Evolutionary conservation across 208 protist genomes (phyloP).

Genomic region (Angomonas ambiguus): DNA sequence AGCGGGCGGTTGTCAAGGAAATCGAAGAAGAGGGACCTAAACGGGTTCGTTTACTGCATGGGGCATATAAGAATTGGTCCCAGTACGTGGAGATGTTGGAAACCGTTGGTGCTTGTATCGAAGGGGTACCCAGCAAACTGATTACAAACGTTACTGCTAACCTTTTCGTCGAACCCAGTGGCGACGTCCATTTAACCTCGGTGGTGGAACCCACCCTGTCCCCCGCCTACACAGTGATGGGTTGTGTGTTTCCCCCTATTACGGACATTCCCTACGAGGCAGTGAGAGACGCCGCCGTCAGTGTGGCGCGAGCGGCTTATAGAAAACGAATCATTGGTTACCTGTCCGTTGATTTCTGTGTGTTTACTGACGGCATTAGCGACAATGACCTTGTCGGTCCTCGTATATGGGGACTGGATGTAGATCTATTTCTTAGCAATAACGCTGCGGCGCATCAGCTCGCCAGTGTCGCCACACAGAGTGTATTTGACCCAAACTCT

Average conservation of each 20-base stretch:
- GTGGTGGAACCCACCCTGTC: constrained; percentile 85
- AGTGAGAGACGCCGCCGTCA: constrained; percentile 65
- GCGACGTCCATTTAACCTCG: constrained; percentile 66
- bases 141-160: constrained; percentile 64
- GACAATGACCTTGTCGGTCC: neutral
- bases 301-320: constrained; percentile 61
- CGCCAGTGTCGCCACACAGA: constrained; percentile 28
- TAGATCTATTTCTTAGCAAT: constrained; percentile 83
- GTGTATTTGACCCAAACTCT: constrained; percentile 27
- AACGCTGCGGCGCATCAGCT: constrained; percentile 75
- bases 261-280: constrained; percentile 47
- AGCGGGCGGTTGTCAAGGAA: constrained; percentile 45
- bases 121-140: constrained; percentile 74
- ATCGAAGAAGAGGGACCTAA: constrained; percentile 63
- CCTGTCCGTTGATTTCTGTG: constrained; percentile 84
- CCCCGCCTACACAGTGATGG: constrained; percentile 82
- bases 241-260: constrained; percentile 56
- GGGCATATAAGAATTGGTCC: constrained; percentile 77
- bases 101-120: constrained; percentile 71
- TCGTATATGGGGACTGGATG: constrained; percentile 84
- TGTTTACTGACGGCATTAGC: constrained; percentile 19
- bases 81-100: constrained; percentile 77
- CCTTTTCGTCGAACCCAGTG: constrained; percentile 81
- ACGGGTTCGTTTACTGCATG: constrained; percentile 72
- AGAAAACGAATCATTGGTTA: constrained; percentile 85